Conservation (phyloP, 1,139 yeast genomes). For the Yueomyces sp. region DNA sequence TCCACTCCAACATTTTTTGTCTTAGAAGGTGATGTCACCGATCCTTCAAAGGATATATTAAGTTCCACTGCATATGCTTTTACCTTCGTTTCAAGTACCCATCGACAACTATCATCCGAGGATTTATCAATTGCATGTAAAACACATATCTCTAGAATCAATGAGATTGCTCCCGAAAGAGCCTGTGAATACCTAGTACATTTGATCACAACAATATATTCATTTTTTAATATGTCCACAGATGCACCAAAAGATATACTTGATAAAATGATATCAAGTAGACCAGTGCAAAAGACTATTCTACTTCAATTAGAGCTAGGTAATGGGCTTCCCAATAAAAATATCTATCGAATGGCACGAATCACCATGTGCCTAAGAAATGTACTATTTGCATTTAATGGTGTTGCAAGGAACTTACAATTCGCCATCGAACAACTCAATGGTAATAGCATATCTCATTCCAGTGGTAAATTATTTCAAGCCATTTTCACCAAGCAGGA, state of each 20-base stretch:
- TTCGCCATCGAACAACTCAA: conserved; percentile 23
- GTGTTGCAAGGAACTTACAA: conserved; percentile 25
- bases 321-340: conserved; percentile 14
- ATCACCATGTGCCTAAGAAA: conserved; percentile 21
- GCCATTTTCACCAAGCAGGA: conserved; percentile 25
- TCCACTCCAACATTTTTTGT: conserved; percentile 13
- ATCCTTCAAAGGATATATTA: conserved; percentile 11
- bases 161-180: conserved; percentile 13
- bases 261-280: conserved; percentile 25
- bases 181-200: conserved; percentile 19
- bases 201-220: conserved; percentile 18
- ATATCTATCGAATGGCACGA: conserved; percentile 22
- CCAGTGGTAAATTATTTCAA: conserved; percentile 20
- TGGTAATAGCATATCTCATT: conserved; percentile 9
- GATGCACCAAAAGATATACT: conserved; percentile 24
- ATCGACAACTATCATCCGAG: conserved; percentile 23
- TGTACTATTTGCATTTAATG: conserved; percentile 24
- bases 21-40: conserved; percentile 7
- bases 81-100: conserved; percentile 24
- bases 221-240: conserved; percentile 23
- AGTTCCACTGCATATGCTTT: conserved; percentile 24
- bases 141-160: conserved; percentile 16
- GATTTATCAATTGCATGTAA: conserved; percentile 25
- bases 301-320: conserved; percentile 24
- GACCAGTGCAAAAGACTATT: conserved; percentile 25